Conservation (phyloP, 768 basidiomycete genomes). For the Holtermanniella nyarrowii region DNA sequence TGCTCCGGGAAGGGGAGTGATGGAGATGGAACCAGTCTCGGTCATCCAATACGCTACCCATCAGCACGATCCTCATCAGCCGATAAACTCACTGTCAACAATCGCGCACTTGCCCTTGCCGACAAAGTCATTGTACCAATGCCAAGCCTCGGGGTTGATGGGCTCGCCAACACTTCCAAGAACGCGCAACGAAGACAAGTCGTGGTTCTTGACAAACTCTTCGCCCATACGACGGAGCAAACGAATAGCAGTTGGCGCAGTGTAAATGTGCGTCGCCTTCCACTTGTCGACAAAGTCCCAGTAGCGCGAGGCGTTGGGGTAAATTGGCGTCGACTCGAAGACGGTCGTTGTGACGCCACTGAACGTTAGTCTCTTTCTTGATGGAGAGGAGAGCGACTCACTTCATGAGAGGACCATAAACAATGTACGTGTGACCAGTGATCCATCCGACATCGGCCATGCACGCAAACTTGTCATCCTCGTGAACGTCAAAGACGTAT, state of each 20-base stretch:
- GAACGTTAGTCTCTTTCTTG: constrained; percentile 39
- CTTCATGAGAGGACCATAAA: constrained; percentile 78
- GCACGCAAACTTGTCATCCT: constrained; percentile 91
- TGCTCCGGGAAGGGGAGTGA: constrained; percentile 92
- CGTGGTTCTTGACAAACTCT: constrained; percentile 71
- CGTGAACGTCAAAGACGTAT: constrained; percentile 95
- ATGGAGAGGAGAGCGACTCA: constrained; percentile 51
- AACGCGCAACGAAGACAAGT: constrained; percentile 71
- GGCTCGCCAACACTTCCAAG: constrained; percentile 94
- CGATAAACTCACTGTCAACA: constrained; percentile 64
- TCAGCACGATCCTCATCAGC: constrained; percentile 3
- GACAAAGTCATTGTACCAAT: constrained; percentile 96
- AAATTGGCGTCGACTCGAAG: constrained; percentile 94
- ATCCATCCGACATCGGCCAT: constrained; percentile 99
- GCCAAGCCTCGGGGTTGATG: constrained; percentile 98
- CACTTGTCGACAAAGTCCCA: constrained; percentile 92
- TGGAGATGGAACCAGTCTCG: constrained; percentile 89
- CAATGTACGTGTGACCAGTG: constrained; percentile 92
- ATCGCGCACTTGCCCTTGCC: constrained; percentile 79
- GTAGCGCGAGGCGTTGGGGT: constrained; percentile 91
- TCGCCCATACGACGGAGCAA: constrained; percentile 75
- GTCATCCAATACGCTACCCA: constrained; percentile 61
- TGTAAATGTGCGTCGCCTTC: constrained; percentile 92
- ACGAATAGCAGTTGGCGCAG: constrained; percentile 54
- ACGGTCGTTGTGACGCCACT: constrained; percentile 49